Evolutionary conservation across 805 yeast genomes (phyloP), one percentile per base, ranked within the genome.

Genomic region (Kluyveromyces dobzhanskii): DNA sequence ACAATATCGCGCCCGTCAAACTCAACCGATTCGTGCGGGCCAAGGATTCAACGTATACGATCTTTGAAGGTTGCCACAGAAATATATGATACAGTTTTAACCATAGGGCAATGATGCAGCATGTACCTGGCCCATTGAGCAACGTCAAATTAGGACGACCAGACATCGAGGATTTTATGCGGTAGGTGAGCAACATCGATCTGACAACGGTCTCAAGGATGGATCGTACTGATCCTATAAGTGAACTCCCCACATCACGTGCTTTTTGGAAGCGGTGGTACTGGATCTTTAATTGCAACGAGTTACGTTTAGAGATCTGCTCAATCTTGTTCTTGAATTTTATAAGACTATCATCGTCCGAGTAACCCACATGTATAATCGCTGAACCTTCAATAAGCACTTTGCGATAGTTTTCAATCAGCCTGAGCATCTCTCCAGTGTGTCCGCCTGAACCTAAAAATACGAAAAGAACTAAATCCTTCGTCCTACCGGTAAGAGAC

Each of bases 401-500:
- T 8, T 59, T 47, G 37, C 60, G 49, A 28, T 72, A 62, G 5
- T 57, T 56, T 4, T 55, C 44, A 8, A 85, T 56, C 13, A 90
- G 65, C 18, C 88, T 65, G n/a, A 88, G 57, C 94, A 90, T 85
- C 58, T 90, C 97, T 1, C 96, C 97, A 0, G 97, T 87, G 53
- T 87, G 97, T 2, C 97, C 97, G 2, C 98, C 98, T 0, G 96
- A 86, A 0, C 97, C 97, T 9, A 90, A 62, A n/a, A 86, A 68
- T 0, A 83, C 65, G 72, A 83, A 70, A 17, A 75, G 42, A 31
- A 59, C 60, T 4, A 54, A 32, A 5, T 47, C 51, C 21, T 28
- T 28, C 3, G n/a, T 12, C 7, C 30, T 27, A 14, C 30, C 16
- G 12, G 12, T 9, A n/a, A n/a, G n/a, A n/a, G n/a, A n/a, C 9